A percentile compares a stretch with the other conserved stretches of the same genome.
These are phyloP conservation scores for Trametes villosa DNA, from an alignment of 768 basidiomycete genomes.

Conservation along the genomic window DNA sequence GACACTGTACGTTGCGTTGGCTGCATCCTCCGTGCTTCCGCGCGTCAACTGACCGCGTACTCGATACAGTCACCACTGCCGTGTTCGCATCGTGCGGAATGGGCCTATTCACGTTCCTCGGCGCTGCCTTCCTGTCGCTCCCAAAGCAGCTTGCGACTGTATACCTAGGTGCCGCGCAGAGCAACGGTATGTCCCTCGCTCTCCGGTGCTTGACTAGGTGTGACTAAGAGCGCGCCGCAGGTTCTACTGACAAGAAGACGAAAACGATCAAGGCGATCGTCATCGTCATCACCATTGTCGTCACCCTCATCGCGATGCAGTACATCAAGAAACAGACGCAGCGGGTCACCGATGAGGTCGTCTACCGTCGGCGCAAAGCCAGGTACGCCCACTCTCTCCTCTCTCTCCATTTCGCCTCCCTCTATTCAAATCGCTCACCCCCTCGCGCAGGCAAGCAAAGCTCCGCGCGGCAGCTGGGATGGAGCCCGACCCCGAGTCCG, in stretches of 20 bases:
- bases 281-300: slow-evolving; percentile 64
- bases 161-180: slow-evolving; percentile 78
- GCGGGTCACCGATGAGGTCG: slow-evolving; percentile 61
- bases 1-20: slow-evolving; percentile 61
- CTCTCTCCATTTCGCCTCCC: background rate
- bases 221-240: slow-evolving; percentile 19
- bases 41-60: slow-evolving; percentile 11
- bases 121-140: slow-evolving; percentile 79
- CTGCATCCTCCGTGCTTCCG: background rate
- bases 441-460: slow-evolving; percentile 12
- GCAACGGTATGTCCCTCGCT: slow-evolving; percentile 29
- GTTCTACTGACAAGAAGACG: slow-evolving; percentile 38
- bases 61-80: slow-evolving; percentile 71
- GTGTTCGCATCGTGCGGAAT: slow-evolving; percentile 90
- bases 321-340: slow-evolving; percentile 76
- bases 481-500: slow-evolving; percentile 6
- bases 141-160: slow-evolving; percentile 93
- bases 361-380: slow-evolving; percentile 70
- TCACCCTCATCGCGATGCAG: slow-evolving; percentile 80
- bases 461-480: slow-evolving; percentile 8
- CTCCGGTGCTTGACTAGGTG: background rate
- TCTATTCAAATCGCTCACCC: background rate
- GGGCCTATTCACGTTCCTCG: slow-evolving; percentile 69
- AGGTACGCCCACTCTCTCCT: slow-evolving; percentile 42
- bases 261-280: slow-evolving; percentile 70